Conservation (phyloP, 2,329 filamentous ascomycete genomes). For the Botrytis sinoallii region DNA sequence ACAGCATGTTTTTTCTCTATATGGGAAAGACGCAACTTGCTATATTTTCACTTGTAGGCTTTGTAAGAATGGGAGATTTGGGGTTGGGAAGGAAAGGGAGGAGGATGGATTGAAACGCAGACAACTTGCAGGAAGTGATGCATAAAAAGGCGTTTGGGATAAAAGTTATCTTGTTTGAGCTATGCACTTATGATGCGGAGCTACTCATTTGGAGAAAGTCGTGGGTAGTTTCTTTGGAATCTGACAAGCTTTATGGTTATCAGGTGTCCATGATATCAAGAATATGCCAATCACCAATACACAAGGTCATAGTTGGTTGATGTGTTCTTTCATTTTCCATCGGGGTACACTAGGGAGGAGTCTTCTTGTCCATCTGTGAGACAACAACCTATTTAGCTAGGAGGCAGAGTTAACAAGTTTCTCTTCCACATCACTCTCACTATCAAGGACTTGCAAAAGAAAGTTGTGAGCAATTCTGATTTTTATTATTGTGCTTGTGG, state of each 20-base stretch:
- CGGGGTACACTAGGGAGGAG: neutral
- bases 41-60: neutral
- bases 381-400: neutral
- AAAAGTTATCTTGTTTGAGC: neutral
- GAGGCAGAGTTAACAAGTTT: too few relatives aligned
- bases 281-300: too few relatives aligned
- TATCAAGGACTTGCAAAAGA: neutral
- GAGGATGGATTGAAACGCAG: neutral
- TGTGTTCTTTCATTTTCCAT: neutral
- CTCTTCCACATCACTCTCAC: neutral
- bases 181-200: neutral
- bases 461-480: neutral
- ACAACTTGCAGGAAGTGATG: neutral
- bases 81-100: neutral
- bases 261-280: neutral
- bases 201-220: neutral
- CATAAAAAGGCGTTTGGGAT: neutral
- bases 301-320: neutral
- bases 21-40: neutral
- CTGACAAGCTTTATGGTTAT: neutral
- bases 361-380: neutral
- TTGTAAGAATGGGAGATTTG: neutral
- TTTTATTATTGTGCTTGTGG: too few relatives aligned
- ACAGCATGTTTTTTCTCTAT: neutral
- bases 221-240: neutral